These are phyloP conservation scores for Kandelia obovata DNA, from an alignment of 345 rosid species.

Conservation along the genomic window DNA sequence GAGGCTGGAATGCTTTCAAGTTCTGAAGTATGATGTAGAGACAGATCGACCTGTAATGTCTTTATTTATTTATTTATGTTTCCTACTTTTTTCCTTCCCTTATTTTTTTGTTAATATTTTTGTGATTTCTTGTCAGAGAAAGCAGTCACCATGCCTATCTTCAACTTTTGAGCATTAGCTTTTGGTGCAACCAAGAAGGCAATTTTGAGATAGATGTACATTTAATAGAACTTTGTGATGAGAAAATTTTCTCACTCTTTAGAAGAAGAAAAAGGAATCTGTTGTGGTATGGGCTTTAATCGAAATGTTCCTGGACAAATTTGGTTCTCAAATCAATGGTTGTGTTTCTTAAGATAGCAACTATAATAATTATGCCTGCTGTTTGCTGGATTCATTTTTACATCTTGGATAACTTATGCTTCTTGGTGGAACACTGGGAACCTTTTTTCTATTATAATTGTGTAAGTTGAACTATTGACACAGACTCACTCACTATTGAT, in stretches of 20 bases:
- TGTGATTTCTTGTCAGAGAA: background rate
- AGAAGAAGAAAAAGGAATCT: no score
- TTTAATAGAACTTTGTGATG: no score
- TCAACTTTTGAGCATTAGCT: no score
- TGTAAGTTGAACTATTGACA: background rate
- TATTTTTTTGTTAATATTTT: background rate
- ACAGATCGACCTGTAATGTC: slow-evolving; percentile 71
- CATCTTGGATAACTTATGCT: background rate
- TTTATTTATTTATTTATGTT: slow-evolving; percentile 4
- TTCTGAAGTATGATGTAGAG: slow-evolving; percentile 86
- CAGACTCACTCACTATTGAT: background rate
- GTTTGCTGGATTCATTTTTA: slow-evolving; percentile 1
- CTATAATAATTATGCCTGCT: background rate
- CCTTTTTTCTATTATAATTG: background rate
- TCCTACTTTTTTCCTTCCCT: slow-evolving; percentile 8
- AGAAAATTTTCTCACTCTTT: no score
- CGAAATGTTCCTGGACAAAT: no score
- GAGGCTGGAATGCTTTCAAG: slow-evolving; percentile 85
- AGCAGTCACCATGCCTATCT: background rate
- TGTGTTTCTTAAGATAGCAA: background rate
- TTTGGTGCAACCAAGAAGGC: no score
- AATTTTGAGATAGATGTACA: no score
- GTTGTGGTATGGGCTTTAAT: no score
- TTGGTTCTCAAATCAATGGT: no score
- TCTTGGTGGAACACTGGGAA: background rate